Conservation (phyloP, 257 asterid genomes). For the Ilex asprella region DNA sequence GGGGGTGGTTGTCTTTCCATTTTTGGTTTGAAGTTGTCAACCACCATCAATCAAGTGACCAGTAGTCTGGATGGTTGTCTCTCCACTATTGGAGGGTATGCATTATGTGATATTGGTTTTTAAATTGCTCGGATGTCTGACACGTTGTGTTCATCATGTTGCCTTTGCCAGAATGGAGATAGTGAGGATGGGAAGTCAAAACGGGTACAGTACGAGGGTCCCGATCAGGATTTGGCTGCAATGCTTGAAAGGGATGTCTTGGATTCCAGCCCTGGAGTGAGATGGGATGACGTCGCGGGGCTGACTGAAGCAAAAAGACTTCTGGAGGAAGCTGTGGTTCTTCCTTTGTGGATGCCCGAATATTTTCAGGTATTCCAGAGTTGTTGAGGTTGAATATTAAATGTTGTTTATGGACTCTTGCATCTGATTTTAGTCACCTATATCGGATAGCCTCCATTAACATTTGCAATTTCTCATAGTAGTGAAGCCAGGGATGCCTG, state of each 20-base stretch:
- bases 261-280: conserved; percentile 89
- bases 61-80: too few relatives aligned
- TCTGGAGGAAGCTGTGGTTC: conserved; percentile 98
- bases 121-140: neutral
- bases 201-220: conserved; percentile 87
- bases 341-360: conserved; percentile 99
- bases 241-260: conserved; percentile 98
- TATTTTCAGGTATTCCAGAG: conserved; percentile 79
- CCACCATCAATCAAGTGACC: too few relatives aligned
- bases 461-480: too few relatives aligned
- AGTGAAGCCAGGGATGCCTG: too few relatives aligned
- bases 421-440: too few relatives aligned
- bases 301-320: conserved; percentile 94
- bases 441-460: too few relatives aligned
- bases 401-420: too few relatives aligned
- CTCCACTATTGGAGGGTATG: too few relatives aligned
- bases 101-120: neutral
- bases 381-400: conserved; percentile 6
- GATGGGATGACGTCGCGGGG: conserved; percentile 99
- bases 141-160: neutral
- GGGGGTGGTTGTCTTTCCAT: too few relatives aligned
- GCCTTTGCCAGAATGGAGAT: conserved; percentile 60
- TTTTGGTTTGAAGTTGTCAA: too few relatives aligned
- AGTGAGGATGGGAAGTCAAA: conserved; percentile 84
- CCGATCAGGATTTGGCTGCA: conserved; percentile 96